These are phyloP conservation scores for Phytophthora pseudosyringae DNA, from an alignment of 352 stramenopile species.

Conservation along the genomic window DNA sequence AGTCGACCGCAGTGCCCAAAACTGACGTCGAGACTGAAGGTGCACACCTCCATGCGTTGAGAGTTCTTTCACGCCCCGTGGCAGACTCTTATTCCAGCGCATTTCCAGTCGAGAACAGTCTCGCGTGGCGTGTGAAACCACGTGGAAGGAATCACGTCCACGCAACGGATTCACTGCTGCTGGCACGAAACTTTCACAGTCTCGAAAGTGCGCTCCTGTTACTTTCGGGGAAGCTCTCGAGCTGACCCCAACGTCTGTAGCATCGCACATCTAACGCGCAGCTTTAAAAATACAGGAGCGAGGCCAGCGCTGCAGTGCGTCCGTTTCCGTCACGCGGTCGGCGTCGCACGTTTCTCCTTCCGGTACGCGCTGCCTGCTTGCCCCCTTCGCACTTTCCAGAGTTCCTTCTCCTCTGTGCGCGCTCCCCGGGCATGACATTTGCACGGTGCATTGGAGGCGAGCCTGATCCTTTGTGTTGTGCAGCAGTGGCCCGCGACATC, in stretches of 20 bases:
- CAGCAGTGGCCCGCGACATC: slow-evolving; percentile 39
- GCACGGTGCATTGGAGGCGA: slow-evolving; percentile 58
- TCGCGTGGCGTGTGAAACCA: slow-evolving; percentile 41
- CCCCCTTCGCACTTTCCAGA: slow-evolving; percentile 27
- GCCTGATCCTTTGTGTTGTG: slow-evolving; percentile 54
- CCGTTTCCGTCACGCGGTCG: slow-evolving; percentile 39
- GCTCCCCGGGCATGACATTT: slow-evolving; percentile 48
- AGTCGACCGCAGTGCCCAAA: not conserved
- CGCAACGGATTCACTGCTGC: slow-evolving; percentile 8
- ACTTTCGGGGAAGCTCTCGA: slow-evolving; percentile 13
- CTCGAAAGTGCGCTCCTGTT: not conserved
- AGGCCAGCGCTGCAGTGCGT: slow-evolving; percentile 9
- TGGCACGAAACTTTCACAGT: not conserved
- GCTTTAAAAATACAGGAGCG: slow-evolving; percentile 21
- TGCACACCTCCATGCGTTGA: not conserved
- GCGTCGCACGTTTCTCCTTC: slow-evolving; percentile 23
- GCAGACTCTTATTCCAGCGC: slow-evolving; percentile 22
- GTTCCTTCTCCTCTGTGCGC: slow-evolving; percentile 10
- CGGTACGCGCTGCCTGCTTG: not conserved
- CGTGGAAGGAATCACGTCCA: slow-evolving; percentile 29
- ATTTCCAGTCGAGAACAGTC: slow-evolving; percentile 3
- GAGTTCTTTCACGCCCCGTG: not conserved
- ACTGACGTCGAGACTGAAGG: slow-evolving; percentile 5
- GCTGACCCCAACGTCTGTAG: slow-evolving; percentile 24
- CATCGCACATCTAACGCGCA: slow-evolving; percentile 26